Evolutionary conservation across 1,284 basidiomycete genomes (phyloP).

Genomic region (Stygiomarasmius scandens): DNA sequence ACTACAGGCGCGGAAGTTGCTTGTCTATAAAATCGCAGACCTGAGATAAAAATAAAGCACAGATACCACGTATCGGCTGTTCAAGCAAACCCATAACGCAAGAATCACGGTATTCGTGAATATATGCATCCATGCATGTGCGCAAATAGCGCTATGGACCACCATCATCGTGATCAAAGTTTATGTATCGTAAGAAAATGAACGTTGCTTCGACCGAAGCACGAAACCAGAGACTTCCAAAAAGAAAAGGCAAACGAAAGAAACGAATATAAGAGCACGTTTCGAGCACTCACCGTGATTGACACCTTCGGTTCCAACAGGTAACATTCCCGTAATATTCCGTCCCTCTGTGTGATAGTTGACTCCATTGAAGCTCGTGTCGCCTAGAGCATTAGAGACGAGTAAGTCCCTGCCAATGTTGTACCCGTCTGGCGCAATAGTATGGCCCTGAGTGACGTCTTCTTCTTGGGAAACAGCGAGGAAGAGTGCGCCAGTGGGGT

Average conservation of each 20-base stretch:
- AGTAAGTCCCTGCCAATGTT: constrained; percentile 40
- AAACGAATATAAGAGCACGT: not conserved
- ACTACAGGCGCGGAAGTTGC: too few relatives aligned
- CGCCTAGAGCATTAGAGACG: constrained; percentile 1
- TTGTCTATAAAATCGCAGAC: too few relatives aligned
- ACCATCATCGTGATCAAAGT: too few relatives aligned
- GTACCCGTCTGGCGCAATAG: constrained; percentile 50
- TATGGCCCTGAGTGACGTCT: constrained; percentile 39
- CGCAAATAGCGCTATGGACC: too few relatives aligned
- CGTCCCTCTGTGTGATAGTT: constrained; percentile 3
- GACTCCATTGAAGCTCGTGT: constrained; percentile 7
- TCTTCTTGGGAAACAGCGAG: constrained; percentile 53
- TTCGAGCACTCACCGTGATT: not conserved
- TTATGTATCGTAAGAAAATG: too few relatives aligned
- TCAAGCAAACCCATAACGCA: too few relatives aligned
- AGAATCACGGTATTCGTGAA: too few relatives aligned
- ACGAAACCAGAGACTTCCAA: too few relatives aligned
- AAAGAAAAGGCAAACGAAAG: not conserved
- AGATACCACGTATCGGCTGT: too few relatives aligned
- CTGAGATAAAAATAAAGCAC: too few relatives aligned
- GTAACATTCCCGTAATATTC: constrained; percentile 11
- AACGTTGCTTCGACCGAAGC: too few relatives aligned
- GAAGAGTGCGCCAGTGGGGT: constrained; percentile 38
- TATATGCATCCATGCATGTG: too few relatives aligned
- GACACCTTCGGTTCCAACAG: constrained; percentile 8